Conservation (phyloP, 2,329 filamentous ascomycete genomes). For the Diaporthe citriasiana region DNA sequence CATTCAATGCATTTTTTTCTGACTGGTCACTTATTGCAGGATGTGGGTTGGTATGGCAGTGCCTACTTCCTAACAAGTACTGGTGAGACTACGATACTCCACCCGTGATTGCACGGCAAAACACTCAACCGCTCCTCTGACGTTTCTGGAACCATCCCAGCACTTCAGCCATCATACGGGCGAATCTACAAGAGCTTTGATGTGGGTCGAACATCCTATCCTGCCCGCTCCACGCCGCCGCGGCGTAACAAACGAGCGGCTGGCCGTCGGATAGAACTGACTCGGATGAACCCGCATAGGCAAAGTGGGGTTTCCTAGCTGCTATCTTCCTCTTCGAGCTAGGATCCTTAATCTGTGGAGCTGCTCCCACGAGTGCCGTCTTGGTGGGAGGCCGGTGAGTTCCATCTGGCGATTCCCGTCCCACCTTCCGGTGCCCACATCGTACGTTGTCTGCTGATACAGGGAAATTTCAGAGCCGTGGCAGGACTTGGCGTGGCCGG, state of each 20-base stretch:
- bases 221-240: background rate
- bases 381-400: conserved; percentile 36
- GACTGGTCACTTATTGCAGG: background rate
- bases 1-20: background rate
- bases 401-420: background rate
- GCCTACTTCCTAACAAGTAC: conserved; percentile 12
- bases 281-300: conserved; percentile 23
- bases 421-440: background rate
- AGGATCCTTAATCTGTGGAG: conserved; percentile 59
- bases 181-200: conserved; percentile 15
- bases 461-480: conserved; percentile 50
- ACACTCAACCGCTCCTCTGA: background rate
- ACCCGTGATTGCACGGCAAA: background rate
- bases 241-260: background rate
- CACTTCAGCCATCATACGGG: background rate
- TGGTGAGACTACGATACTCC: background rate
- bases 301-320: background rate
- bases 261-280: background rate
- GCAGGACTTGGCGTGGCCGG: conserved; percentile 62
- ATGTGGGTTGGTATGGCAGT: conserved; percentile 16
- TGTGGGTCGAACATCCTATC: background rate
- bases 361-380: conserved; percentile 29
- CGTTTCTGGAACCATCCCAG: background rate
- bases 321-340: conserved; percentile 55
- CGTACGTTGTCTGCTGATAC: conserved; percentile 2